phyloP scores from a whole-genome alignment of 2,329 filamentous ascomycete species.

The Penicillium sp. region DNA sequence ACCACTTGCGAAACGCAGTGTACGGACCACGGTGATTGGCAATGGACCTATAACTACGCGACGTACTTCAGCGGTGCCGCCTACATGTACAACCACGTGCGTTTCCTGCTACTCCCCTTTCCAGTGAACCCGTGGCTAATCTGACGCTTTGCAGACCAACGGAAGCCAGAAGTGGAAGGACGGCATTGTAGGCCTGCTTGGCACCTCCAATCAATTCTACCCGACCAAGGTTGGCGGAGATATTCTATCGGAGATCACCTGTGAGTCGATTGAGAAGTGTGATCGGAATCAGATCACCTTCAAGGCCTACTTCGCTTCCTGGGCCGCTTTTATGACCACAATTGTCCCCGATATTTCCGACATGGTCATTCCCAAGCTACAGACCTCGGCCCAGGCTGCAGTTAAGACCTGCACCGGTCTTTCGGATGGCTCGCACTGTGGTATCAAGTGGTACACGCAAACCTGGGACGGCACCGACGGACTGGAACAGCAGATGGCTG shows the following conservation, averaged over 20 bases:
- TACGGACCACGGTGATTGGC: slow-evolving; percentile 48
- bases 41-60: slow-evolving; percentile 58
- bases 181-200: slow-evolving; percentile 55
- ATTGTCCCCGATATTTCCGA: slow-evolving; percentile 57
- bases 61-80: slow-evolving; percentile 55
- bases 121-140: slow-evolving; percentile 8
- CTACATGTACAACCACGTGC: slow-evolving; percentile 53
- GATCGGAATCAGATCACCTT: slow-evolving; percentile 68
- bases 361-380: slow-evolving; percentile 56
- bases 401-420: slow-evolving; percentile 59
- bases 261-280: slow-evolving; percentile 60
- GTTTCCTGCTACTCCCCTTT: slow-evolving; percentile 8
- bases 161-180: slow-evolving; percentile 52
- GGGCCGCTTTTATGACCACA: slow-evolving; percentile 59
- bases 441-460: slow-evolving; percentile 40
- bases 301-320: slow-evolving; percentile 67
- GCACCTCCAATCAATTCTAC: slow-evolving; percentile 52
- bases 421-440: slow-evolving; percentile 56
- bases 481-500: slow-evolving; percentile 43
- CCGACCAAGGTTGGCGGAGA: slow-evolving; percentile 43
- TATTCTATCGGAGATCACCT: slow-evolving; percentile 63
- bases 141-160: slow-evolving; percentile 31
- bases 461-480: slow-evolving; percentile 36
- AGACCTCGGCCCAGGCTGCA: slow-evolving; percentile 57
- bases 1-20: slow-evolving; percentile 50